These are phyloP conservation scores for Bryoglossum gracile DNA, from an alignment of 495 filamentous ascomycete species.

Conservation along the genomic window DNA sequence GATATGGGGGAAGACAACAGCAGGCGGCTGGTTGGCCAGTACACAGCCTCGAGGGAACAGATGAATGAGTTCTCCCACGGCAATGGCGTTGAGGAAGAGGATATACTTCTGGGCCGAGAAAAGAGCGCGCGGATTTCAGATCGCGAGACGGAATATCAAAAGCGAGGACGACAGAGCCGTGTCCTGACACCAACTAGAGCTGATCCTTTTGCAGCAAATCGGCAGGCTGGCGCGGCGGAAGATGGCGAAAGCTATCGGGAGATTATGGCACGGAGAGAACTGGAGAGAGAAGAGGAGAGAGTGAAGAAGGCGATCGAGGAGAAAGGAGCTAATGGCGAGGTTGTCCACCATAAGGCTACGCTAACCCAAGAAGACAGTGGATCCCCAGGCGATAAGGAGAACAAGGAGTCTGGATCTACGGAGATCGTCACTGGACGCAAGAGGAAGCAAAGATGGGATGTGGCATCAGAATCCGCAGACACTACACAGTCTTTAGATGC, in stretches of 20 bases:
- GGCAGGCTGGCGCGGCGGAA: conserved; percentile 56
- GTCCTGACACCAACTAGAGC: conserved; percentile 81
- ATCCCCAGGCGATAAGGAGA: conserved; percentile 54
- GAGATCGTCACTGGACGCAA: conserved; percentile 61
- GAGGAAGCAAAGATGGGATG: conserved; percentile 93
- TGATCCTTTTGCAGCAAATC: conserved; percentile 77
- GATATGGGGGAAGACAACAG: conserved; percentile 73
- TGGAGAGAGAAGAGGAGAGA: conserved; percentile 92
- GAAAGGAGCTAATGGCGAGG: conserved; percentile 57
- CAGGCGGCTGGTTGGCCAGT: conserved; percentile 86
- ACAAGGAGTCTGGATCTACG: conserved; percentile 60
- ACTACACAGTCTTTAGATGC: conserved; percentile 40
- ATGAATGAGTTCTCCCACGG: conserved; percentile 91
- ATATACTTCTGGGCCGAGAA: conserved; percentile 80
- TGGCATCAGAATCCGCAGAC: conserved; percentile 40
- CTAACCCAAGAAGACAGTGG: conserved; percentile 55
- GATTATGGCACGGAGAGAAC: conserved; percentile 82
- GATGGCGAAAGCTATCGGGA: conserved; percentile 71
- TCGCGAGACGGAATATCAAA: conserved; percentile 96
- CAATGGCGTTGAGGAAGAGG: conserved; percentile 81
- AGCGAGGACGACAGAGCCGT: conserved; percentile 83
- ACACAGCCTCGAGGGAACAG: conserved; percentile 84
- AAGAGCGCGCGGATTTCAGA: conserved; percentile 83
- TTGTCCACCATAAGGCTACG: conserved; percentile 59
- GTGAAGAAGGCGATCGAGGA: conserved; percentile 76